Base-by-base conservation (phyloP, 805 yeast genomes). In the Spathaspora hagerdaliae region DNA sequence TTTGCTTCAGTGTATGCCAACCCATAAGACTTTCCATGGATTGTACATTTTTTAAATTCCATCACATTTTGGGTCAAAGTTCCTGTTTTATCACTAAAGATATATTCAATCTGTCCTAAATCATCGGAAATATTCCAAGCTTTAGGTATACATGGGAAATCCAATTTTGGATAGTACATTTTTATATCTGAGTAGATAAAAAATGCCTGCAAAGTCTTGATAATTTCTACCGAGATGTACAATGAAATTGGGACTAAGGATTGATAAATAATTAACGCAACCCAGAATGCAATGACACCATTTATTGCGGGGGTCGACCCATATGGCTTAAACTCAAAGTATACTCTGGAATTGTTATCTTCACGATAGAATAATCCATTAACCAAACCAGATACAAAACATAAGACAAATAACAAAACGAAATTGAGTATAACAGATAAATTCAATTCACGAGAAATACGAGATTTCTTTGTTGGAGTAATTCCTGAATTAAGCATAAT, bases 41-140 rank as follows among this genome's bases (percentile, higher is more conserved):
- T 75, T 5, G 89, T 77, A 60, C 90, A 84, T 58, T 86, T 86
- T 49, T 81, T 80, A 67, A 85, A 87, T 58, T 85, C 89, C 95
- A 86, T 86, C 26, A 84, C 80, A 56, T 86, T 86, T 63, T 86
- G 92, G 6, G 95, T 86, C 55, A 86, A 69, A 0, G 95, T 86
- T 33, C 95, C 95, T 0, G 95, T 86, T 62, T 86, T 86, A 67
- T 86, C 95, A 60, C 89, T 82, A 63, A 86, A 86, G 36, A 86
- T 77, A 59, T 84, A 86, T 61, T 86, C 94, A 48, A 86, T 82
- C 60, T 86, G 95, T 14, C 95, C 95, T 51, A 86, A 72, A 61
- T 86, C 95, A 64, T 86, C 95, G 6, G 90, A 83, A 38, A 86
- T 83, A 50, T 82, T 82, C 95, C 95, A 86, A 0, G 91, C 78